Percentiles rank a stretch among this genome's conserved stretches.
Conservation (phyloP, 2,329 filamentous ascomycete genomes). For the Exophiala sp. region DNA sequence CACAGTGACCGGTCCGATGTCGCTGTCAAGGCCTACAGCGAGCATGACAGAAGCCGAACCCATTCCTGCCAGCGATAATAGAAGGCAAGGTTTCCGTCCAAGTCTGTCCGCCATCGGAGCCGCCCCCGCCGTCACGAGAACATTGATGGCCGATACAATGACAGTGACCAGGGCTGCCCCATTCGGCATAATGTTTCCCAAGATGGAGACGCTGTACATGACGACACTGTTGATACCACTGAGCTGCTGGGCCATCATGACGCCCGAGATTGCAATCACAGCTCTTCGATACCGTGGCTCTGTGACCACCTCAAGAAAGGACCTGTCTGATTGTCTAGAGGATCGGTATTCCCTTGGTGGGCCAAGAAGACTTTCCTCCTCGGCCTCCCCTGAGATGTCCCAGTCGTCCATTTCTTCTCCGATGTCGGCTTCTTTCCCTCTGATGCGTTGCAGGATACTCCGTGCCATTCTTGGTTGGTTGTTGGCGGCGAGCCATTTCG, state of each 20-base stretch:
- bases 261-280: slow-evolving; percentile 71
- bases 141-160: slow-evolving; percentile 76
- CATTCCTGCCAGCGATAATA: slow-evolving; percentile 79
- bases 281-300: slow-evolving; percentile 64
- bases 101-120: slow-evolving; percentile 75
- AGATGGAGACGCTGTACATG: slow-evolving; percentile 93
- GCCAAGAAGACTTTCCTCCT: slow-evolving; percentile 34
- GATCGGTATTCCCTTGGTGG: slow-evolving; percentile 36
- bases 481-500: slow-evolving; percentile 72
- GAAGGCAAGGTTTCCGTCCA: slow-evolving; percentile 77
- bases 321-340: slow-evolving; percentile 56
- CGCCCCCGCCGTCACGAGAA: slow-evolving; percentile 71
- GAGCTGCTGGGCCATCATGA: slow-evolving; percentile 90
- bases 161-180: slow-evolving; percentile 81
- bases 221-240: slow-evolving; percentile 95
- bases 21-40: slow-evolving; percentile 70
- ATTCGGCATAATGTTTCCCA: slow-evolving; percentile 72
- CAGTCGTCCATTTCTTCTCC: slow-evolving; percentile 63
- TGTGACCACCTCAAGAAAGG: slow-evolving; percentile 56
- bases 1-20: slow-evolving; percentile 67
- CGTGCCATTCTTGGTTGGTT: slow-evolving; percentile 57
- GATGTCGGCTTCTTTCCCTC: slow-evolving; percentile 65
- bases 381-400: slow-evolving; percentile 36
- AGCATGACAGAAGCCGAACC: slow-evolving; percentile 69
- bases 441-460: slow-evolving; percentile 65